Percentiles rank a stretch among this genome's conserved stretches.
These are phyloP conservation scores for Sphaerosporella brunnea DNA, from an alignment of 495 filamentous ascomycete genomes.

Conservation along the genomic window DNA sequence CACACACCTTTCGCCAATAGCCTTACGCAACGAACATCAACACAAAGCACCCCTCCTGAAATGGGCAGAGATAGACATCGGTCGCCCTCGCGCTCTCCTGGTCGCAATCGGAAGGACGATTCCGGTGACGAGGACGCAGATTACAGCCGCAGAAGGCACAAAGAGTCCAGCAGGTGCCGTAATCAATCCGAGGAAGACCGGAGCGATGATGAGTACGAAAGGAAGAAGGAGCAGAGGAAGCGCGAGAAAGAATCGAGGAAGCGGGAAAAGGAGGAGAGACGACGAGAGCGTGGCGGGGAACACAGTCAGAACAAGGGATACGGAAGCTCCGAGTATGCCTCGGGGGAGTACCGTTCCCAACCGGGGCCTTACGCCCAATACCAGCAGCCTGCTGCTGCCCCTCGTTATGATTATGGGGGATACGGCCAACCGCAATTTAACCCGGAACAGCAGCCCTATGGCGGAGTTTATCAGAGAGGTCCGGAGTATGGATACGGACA, in stretches of 20 bases:
- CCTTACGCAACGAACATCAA: too few species aligned
- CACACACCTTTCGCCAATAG: too few species aligned
- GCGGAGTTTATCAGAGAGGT: constrained; percentile 11
- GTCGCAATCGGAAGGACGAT: too few species aligned
- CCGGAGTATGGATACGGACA: constrained; percentile 16
- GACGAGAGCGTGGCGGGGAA: constrained; percentile 9
- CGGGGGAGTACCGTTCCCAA: constrained; percentile 7
- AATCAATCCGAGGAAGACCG: constrained; percentile 1
- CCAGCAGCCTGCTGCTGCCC: constrained; percentile 10
- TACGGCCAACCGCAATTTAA: background rate
- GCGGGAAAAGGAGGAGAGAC: constrained; percentile 10
- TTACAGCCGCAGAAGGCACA: background rate
- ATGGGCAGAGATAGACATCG: too few species aligned
- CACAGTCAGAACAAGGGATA: constrained; percentile 1
- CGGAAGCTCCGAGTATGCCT: constrained; percentile 4
- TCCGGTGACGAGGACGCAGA: constrained; percentile 4
- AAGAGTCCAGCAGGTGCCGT: constrained; percentile 1
- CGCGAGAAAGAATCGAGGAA: constrained; percentile 10
- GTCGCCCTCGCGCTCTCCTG: too few species aligned
- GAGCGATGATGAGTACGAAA: constrained; percentile 2
- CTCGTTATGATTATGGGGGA: constrained; percentile 4
- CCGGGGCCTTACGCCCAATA: constrained; percentile 8
- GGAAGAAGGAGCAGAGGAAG: constrained; percentile 11
- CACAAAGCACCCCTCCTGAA: too few species aligned
- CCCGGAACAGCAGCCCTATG: background rate